Base-by-base conservation (phyloP, 345 rosid genomes). In the Eucalyptus cladocalyx region DNA sequence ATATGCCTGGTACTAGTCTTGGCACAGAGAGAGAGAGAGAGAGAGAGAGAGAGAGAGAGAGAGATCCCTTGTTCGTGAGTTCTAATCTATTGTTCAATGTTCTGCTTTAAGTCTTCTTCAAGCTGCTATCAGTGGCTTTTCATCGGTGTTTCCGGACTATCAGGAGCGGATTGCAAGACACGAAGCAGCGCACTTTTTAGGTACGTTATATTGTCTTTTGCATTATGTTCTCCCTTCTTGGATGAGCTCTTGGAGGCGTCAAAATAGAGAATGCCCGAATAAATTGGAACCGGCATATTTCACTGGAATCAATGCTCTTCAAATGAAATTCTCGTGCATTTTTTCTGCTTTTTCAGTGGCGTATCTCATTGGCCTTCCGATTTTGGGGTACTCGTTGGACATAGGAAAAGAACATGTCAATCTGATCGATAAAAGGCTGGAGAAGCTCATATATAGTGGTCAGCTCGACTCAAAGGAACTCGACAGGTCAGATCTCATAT, bases 341-440 rank as follows among this genome's bases (percentile, higher is more conserved):
- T 49, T 86, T 32, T 40, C 62, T 86, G 45, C 87, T 86, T 89
- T n/a, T 90, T 72, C 92, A 97, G 99, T 94, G 93, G 95, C 96
- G 42, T 97, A 97, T 91, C 88, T 97, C 90, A 92, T 97, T 34
- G 99, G 99, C 85, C 95, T 97, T 88, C 99, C 99, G 8, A 96
- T 97, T 90, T 90, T 97, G 67, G 98, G 95, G 28, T 97, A 97
- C 91, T 97, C 99, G 1, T 87, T 97, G 91, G 99, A 97, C 87
- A 97, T 97, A 16, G 99, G 99, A 50, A 97, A 97, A 92, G 99
- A 97, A 89, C 95, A 97, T 42, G 99, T 97, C 89, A 97, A 97
- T 92, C 99, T 97, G 89, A 94, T 96, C 5, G 98, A 96, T 80
- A 93, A 97, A 88, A 94, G 91, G 92, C 93, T 97, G 51, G 97